Base-by-base conservation (phyloP, 495 filamentous ascomycete genomes). In the Aspergillus mulundensis region DNA sequence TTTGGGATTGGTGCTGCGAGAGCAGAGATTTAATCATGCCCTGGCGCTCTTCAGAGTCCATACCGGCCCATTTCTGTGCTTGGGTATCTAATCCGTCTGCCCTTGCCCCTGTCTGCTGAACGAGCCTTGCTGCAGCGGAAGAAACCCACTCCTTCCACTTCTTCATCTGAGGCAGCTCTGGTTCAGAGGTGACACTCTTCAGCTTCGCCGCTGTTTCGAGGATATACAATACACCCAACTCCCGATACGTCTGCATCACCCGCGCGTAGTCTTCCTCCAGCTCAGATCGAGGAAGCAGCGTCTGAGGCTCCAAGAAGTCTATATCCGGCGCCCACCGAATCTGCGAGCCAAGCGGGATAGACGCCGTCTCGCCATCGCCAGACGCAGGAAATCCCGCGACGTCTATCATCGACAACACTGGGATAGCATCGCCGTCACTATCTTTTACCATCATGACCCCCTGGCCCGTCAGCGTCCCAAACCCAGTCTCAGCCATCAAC, bases 381-480 rank as follows among this genome's bases (percentile, higher is more conserved):
- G 32, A 36, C 16, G 21, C 21, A 23, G 49, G 38, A 8, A 51
- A 51, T 5, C 34, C 32, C 0, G 38, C 21, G 3, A 36, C 49
- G 2, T 38, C 32, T 7, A 32, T 40, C 49, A 51, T 51, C 6
- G 32, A 36, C 32, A 36, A 2, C 3, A 36, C 32, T 6, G 32
- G 32, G 8, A 36, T 10, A 36, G 32, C 28, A 51, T 24, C 34
- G 16, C 7, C 20, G 16, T 15, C 20, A 10, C 12, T 14, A 4
- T 38, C 49, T 11, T 23, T 25, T 0, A 21, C 32, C 49, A 51
- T 40, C 34, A 50, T 81, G 75, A 44, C 18, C 7, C 19, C 42
- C 18, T 44, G 42, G 1, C 42, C 42, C 19, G 20, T 44, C 42
- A 12, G 10, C 12, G 32, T 14, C 32, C 32, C 32, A 15, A 36